Conservation (phyloP, 257 asterid genomes). For the Salvia rosmarinus region DNA sequence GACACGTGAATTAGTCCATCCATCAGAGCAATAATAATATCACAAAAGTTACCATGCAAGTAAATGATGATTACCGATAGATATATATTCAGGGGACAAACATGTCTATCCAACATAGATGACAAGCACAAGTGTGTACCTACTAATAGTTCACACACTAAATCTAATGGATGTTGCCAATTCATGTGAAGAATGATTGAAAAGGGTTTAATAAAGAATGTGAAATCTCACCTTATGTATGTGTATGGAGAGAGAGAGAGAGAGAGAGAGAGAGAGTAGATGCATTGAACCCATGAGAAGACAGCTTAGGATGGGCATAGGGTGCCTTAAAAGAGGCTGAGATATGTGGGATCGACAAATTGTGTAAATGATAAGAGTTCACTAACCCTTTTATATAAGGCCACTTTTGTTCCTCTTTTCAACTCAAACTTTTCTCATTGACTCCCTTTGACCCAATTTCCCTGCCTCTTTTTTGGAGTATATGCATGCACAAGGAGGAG, state of each 20-base stretch:
- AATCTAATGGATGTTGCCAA: constrained; percentile 59
- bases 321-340: constrained; percentile 45
- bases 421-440: constrained; percentile 38
- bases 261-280: constrained; percentile 29
- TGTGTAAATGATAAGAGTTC: constrained; percentile 33
- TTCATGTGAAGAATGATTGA: constrained; percentile 52
- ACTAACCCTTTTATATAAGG: constrained; percentile 27
- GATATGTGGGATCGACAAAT: constrained; percentile 48
- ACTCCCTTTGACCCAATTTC: constrained; percentile 53
- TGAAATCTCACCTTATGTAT: constrained; percentile 1
- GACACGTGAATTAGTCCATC: too few relatives aligned
- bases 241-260: background rate
- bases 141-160: constrained; percentile 45
- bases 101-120: constrained; percentile 31
- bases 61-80: background rate
- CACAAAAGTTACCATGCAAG: background rate
- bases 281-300: constrained; percentile 49
- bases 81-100: constrained; percentile 25
- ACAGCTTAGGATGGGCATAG: constrained; percentile 53
- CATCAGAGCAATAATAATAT: too few relatives aligned
- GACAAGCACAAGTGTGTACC: constrained; percentile 41
- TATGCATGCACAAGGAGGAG: constrained; percentile 63
- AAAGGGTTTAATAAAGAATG: constrained; percentile 16
- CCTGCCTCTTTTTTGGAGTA: constrained; percentile 63
- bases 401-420: constrained; percentile 41